Base-by-base conservation (phyloP, 306 rosid genomes). In the Luffa acutangula region DNA sequence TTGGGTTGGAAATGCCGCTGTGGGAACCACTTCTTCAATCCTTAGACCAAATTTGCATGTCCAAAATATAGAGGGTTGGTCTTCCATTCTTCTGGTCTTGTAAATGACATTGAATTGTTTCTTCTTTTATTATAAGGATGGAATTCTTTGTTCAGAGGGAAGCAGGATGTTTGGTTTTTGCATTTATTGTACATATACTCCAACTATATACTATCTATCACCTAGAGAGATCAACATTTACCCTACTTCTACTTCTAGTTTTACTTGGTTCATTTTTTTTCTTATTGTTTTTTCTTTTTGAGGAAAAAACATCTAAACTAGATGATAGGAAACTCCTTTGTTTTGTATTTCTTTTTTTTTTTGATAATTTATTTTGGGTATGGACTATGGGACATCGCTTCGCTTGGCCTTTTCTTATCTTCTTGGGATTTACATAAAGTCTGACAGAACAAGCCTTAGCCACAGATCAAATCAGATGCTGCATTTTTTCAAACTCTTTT, bases 1-100 rank as follows among this genome's bases (percentile, higher is more conserved):
- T 76, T 96, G 84, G 97, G 94, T 45, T 96, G 99, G 99, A 96
- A 96, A 84, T 96, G 99, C 80, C 92, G 82, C 3, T 96, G 99
- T 75, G 90, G 90, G 59, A 74, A 87, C 67, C 97, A 85, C 83
- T 85, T 96, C 78, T 96, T 88, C 87, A 91, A 93, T 80, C 99
- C 99, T 9, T 96, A 85, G 83, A 48, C 41, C 71, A 39, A 74
- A 60, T 39, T 14, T 37, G 17, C 36, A 46, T 18, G 77, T 25
- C 59, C 21, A 48, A 13, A 39, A 3, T 17, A 14, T 17, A 14
- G 9, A 74, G 78, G 33, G 43, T 71, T 71, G 58, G 57, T 45
- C 72, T 43, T 62, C 65, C 65, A 33, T 34, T 75, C 65, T 42
- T 58, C 79, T 53, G 67, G 70, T 9, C 51, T 20, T 77, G 67